Base-by-base conservation (phyloP, 257 asterid species). In the Linderniella brevidens region DNA sequence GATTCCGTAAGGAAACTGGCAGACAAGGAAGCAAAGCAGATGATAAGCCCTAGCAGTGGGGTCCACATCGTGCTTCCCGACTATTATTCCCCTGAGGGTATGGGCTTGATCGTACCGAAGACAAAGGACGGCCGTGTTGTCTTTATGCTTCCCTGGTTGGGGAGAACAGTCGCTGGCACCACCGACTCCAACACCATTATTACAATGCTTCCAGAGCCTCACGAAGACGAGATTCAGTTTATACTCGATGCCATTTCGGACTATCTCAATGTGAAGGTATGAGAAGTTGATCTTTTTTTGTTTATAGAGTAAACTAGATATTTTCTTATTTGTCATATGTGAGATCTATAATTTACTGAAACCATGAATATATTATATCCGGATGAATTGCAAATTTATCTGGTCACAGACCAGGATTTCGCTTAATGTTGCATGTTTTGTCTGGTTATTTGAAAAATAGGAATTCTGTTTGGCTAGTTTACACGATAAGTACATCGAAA, bases 101-200 rank as follows among this genome's bases (percentile, higher is more conserved):
- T 90, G 99, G 99, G 99, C 49, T 76, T 90, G 66, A 90, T 90
- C 69, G 99, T 90, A 66, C 99, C 99, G 49, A 90, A 90, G 73
- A 90, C 99, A 41, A 90, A 81, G 76, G 99, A 90, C 70, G 99
- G 96, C 3, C 96, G 99, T 62, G 94, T 90, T 53, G 64, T 85
- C 37, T 90, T 90, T 74, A 85, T 90, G 99, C 99, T 90, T 48
- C 99, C 99, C 8, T 90, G 99, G 99, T 42, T 90, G 53, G 99
- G 99, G 52, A 73, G 96, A 72, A 90, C 99, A 45, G 78, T 90
- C 58, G 99, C 94, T 56, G 96, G 99, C 41, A 90, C 96, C 55
- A 90, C 99, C 8, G 96, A 90, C 73, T 90, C 99, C 39, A 82
- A 66, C 67, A 79, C 99, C 46, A 17, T 64, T 25, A 90, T 90